Conservation (phyloP, 345 rosid species). For the Lepidium aucheri region DNA sequence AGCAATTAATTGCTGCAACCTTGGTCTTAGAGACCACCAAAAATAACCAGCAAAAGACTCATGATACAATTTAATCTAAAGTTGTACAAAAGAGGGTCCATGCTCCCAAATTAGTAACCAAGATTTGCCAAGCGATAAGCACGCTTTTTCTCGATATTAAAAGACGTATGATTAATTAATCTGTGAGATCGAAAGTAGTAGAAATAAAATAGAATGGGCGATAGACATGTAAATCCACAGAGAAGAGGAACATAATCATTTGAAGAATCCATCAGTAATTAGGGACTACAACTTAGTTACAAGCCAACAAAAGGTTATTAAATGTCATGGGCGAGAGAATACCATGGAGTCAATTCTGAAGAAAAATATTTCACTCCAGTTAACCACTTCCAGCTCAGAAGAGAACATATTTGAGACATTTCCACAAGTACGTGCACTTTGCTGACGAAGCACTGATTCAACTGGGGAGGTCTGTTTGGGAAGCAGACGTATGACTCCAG, state of each 20-base stretch:
- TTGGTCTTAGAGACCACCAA: constrained; percentile 10
- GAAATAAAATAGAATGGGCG: neutral
- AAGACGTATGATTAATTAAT: neutral
- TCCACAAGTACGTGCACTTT: constrained; percentile 88
- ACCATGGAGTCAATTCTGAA: constrained; percentile 77
- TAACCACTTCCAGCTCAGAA: constrained; percentile 45
- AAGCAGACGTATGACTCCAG: constrained; percentile 50
- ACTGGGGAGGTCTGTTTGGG: constrained; percentile 37
- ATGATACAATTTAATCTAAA: neutral
- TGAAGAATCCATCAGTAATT: neutral
- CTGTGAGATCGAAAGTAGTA: neutral
- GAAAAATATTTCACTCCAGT: constrained; percentile 89
- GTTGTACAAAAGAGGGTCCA: constrained; percentile 4
- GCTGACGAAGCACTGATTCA: constrained; percentile 50
- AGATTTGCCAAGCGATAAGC: constrained; percentile 2
- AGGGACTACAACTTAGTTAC: neutral
- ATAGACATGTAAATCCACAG: neutral
- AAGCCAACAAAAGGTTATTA: constrained; percentile 4
- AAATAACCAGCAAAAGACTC: neutral
- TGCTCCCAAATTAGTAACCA: constrained; percentile 11
- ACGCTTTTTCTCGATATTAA: neutral
- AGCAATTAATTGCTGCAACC: neutral
- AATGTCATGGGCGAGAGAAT: constrained; percentile 14
- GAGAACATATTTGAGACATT: constrained; percentile 41
- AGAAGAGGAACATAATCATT: neutral